These are phyloP conservation scores for Pichia sp. DNA, from an alignment of 1,139 yeast species.

Conservation along the genomic window DNA sequence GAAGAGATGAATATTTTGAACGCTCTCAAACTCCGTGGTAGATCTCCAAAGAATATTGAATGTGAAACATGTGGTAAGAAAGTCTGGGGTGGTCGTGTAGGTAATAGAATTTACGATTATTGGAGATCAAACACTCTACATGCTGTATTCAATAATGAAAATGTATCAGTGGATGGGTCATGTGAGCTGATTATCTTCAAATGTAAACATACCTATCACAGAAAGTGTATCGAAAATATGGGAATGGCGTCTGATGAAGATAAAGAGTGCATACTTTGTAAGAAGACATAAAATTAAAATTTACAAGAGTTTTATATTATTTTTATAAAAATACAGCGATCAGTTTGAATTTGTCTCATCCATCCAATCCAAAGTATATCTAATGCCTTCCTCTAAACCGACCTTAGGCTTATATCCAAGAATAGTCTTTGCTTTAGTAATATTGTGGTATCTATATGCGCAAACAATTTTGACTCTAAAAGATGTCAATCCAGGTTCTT, in stretches of 20 bases:
- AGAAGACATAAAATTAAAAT: slow-evolving; percentile 1
- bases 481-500: slow-evolving; percentile 93
- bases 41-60: slow-evolving; percentile 46
- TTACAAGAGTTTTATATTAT: not conserved
- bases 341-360: slow-evolving; percentile 44
- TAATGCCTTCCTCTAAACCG: slow-evolving; percentile 74
- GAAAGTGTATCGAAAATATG: slow-evolving; percentile 45
- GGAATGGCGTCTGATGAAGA: slow-evolving; percentile 29
- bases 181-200: slow-evolving; percentile 39
- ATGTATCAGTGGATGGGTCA: not conserved
- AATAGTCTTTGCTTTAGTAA: slow-evolving; percentile 70
- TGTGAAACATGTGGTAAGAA: slow-evolving; percentile 69
- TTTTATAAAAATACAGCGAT: too few species aligned
- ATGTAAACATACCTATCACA: slow-evolving; percentile 66
- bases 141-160: not conserved
- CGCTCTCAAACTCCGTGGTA: slow-evolving; percentile 43
- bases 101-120: slow-evolving; percentile 33
- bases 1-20: slow-evolving; percentile 37
- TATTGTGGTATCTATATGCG: slow-evolving; percentile 93
- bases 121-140: slow-evolving; percentile 38
- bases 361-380: slow-evolving; percentile 80
- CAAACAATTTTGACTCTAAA: slow-evolving; percentile 89
- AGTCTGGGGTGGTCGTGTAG: slow-evolving; percentile 55
- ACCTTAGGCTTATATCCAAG: slow-evolving; percentile 81
- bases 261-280: slow-evolving; percentile 27